phyloP scores from a whole-genome alignment of 352 stramenopile genomes.

The Peronospora destructor region DNA sequence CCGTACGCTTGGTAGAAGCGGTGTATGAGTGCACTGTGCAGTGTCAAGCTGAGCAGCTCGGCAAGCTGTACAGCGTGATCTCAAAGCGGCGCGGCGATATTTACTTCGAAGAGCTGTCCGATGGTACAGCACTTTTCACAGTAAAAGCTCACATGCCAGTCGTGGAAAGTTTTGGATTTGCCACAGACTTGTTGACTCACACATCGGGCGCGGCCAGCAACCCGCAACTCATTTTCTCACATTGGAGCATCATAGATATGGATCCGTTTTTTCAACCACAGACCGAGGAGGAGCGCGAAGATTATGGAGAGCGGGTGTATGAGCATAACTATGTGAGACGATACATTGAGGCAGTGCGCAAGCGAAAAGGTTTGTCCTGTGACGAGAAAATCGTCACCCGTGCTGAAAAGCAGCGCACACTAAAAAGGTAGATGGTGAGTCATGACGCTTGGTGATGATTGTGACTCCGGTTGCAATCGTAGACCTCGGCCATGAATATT shows the following conservation, averaged over 20 bases:
- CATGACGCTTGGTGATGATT: background rate
- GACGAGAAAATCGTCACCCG: conserved; percentile 94
- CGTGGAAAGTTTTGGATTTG: conserved; percentile 91
- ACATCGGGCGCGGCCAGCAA: conserved; percentile 93
- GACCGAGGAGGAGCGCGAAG: conserved; percentile 93
- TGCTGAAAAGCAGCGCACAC: conserved; percentile 94
- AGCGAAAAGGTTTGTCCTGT: conserved; percentile 90
- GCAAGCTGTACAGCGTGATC: conserved; percentile 92
- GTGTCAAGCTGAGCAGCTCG: conserved; percentile 86
- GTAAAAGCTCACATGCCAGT: conserved; percentile 92
- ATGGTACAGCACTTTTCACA: conserved; percentile 91
- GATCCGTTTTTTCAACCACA: conserved; percentile 96
- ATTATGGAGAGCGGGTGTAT: conserved; percentile 89
- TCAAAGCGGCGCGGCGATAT: conserved; percentile 90
- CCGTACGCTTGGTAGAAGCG: conserved; percentile 87
- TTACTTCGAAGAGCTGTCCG: conserved; percentile 79
- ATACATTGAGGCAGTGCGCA: conserved; percentile 91
- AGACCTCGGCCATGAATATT: conserved; percentile 9
- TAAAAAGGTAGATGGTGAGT: conserved; percentile 69
- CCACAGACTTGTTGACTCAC: conserved; percentile 89
- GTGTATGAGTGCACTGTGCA: conserved; percentile 88
- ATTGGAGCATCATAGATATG: conserved; percentile 91
- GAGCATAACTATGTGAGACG: conserved; percentile 91
- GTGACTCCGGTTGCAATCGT: background rate
- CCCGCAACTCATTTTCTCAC: conserved; percentile 92